Conservation (phyloP, 75 land plant genomes). For the Chamaecyparis obtusa region DNA sequence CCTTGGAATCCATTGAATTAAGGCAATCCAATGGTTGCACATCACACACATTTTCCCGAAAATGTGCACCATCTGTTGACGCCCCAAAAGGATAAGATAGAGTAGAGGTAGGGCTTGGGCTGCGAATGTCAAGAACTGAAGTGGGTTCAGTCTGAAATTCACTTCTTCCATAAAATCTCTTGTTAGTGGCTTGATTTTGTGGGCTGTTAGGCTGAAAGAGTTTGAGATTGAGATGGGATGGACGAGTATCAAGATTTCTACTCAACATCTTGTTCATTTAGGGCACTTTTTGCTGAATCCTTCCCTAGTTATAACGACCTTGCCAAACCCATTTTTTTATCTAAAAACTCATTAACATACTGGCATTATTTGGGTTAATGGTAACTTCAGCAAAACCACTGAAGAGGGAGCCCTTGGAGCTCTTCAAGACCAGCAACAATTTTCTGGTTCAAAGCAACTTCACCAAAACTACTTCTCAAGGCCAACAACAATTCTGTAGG, state of each 20-base stretch:
- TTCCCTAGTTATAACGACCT: slow-evolving; percentile 1
- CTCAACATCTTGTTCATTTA: slow-evolving; percentile 11
- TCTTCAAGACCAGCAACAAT: background rate
- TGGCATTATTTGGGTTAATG: background rate
- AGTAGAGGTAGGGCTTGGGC: slow-evolving; percentile 11
- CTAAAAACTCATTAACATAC: background rate
- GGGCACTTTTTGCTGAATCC: background rate
- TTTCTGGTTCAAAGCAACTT: background rate
- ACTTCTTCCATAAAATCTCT: slow-evolving; percentile 7
- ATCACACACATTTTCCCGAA: slow-evolving; percentile 10
- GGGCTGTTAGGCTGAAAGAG: background rate
- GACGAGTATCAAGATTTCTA: slow-evolving; percentile 7
- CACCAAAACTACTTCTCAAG: background rate
- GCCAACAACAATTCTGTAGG: background rate
- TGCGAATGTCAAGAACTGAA: slow-evolving; percentile 15
- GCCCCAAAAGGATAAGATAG: slow-evolving; percentile 3
- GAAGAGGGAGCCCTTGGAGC: background rate
- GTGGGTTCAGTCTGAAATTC: slow-evolving; percentile 9
- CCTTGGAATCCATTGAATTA: slow-evolving; percentile 6
- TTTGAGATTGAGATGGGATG: slow-evolving; percentile 1
- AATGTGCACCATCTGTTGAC: slow-evolving; percentile 3
- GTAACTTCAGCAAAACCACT: background rate
- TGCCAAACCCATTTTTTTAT: slow-evolving; percentile 7
- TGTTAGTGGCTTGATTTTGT: background rate
- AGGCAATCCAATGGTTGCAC: slow-evolving; percentile 3